Base-by-base conservation (phyloP, 2,329 filamentous ascomycete species). In the Aspergillus brasiliensis region DNA sequence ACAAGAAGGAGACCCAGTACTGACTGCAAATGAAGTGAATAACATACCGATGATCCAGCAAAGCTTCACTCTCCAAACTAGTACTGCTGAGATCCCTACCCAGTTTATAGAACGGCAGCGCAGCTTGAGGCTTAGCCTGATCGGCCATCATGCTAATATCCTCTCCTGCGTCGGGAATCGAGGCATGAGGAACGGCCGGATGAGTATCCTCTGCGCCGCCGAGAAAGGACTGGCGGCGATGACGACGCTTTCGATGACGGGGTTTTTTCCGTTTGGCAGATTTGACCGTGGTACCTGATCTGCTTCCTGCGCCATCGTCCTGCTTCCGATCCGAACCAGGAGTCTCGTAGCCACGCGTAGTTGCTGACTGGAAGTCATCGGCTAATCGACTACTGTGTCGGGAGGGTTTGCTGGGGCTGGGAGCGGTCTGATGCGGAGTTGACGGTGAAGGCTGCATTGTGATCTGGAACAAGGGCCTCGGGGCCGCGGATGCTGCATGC, bases 51-150 rank as follows among this genome's bases (percentile, higher is more conserved):
- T 98, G 94, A 76, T 98, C 94, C 17, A 98, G 80, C 66, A 98
- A 80, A 7, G 86, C 88, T 72, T 96, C 89, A 74, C 92, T 97
- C 67, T 97, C 94, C 64, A 98, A 80, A 75, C 94, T 98, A 0
- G 91, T 92, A 68, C 84, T 88, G 78, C 94, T 98, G 64, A 88
- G 72, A 72, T 90, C 91, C 47, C 80, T 77, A 7, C 80, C 71
- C 54, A 85, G 70, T 42, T 82, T 79, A 71, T 87, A 87, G 71
- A 86, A 85, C 60, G 80, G 80, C 56, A 76, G 75, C 63, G 62
- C 58, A n/a, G 67, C 67, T 53, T 64, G 70, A 19, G 70, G 57
- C 34, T 61, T 67, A 42, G 67, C 57, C 59, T 67, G 65, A 54
- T 73, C 67, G 27, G 71, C 67, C 68, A 69, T 71, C 47, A 60